Evolutionary conservation across 2,329 filamentous ascomycete genomes (phyloP).

Genomic region (Pseudocercospora ulei): DNA sequence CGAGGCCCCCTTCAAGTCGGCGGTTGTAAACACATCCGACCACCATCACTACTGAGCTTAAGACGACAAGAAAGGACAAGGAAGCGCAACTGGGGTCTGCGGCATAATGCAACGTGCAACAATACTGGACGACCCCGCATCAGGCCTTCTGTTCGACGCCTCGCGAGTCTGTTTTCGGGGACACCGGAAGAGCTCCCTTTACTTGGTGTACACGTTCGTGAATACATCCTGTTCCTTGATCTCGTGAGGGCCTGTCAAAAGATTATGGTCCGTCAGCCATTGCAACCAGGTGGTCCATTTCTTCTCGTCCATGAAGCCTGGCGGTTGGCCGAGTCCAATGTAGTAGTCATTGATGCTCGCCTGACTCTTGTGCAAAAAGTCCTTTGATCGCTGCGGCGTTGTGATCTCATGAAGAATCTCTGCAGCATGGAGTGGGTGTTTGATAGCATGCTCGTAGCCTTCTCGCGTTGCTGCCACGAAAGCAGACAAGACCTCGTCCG

Average conservation of each 20-base stretch:
- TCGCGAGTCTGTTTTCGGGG: not conserved
- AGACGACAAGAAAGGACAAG: too few species aligned
- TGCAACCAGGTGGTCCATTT: conserved; percentile 19
- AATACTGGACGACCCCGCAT: conserved; percentile 1
- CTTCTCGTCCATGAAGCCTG: conserved; percentile 15
- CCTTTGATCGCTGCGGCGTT: conserved; percentile 20
- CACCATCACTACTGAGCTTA: too few species aligned
- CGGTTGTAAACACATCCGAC: too few species aligned
- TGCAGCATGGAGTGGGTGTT: conserved; percentile 20
- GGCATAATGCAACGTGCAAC: not conserved
- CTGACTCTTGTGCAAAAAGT: conserved; percentile 29
- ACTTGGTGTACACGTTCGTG: conserved; percentile 14
- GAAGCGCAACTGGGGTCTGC: too few species aligned
- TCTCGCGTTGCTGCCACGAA: conserved; percentile 29
- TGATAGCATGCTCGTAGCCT: conserved; percentile 27
- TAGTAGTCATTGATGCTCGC: conserved; percentile 29
- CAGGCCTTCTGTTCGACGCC: not conserved
- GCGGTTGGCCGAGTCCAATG: conserved; percentile 17
- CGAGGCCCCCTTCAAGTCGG: too few species aligned
- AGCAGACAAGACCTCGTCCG: conserved; percentile 21
- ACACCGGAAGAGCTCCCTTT: not conserved
- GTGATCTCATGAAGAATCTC: conserved; percentile 18
- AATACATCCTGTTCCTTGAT: conserved; percentile 16
- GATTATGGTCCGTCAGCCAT: conserved; percentile 13
- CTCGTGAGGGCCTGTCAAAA: conserved; percentile 10